These are phyloP conservation scores for Apiotrichum montevideense DNA, from an alignment of 1,284 basidiomycete genomes.

Conservation along the genomic window DNA sequence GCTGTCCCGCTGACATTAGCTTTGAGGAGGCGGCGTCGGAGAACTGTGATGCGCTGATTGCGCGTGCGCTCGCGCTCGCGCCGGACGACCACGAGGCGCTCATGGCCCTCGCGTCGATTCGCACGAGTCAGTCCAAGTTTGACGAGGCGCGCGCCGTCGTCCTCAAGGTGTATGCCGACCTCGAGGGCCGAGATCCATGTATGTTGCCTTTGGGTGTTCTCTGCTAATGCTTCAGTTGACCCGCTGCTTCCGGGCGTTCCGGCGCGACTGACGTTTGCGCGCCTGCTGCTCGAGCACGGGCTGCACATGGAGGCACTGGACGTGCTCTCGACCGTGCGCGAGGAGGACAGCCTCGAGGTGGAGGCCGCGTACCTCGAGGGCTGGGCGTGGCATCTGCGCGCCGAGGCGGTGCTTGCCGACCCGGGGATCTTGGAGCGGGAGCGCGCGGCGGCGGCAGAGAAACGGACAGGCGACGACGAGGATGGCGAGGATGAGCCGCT, in stretches of 20 bases:
- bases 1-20: slow-evolving; percentile 47
- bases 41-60: slow-evolving; percentile 72
- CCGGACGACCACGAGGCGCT: slow-evolving; percentile 73
- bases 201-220: neutral
- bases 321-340: slow-evolving; percentile 71
- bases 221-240: slow-evolving; percentile 54
- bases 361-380: slow-evolving; percentile 95
- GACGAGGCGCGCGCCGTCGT: slow-evolving; percentile 71
- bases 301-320: slow-evolving; percentile 64
- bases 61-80: slow-evolving; percentile 65
- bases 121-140: slow-evolving; percentile 76
- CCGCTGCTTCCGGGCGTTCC: slow-evolving; percentile 66
- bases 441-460: neutral
- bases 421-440: slow-evolving; percentile 14
- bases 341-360: slow-evolving; percentile 76
- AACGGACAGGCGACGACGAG: slow-evolving; percentile 25
- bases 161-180: slow-evolving; percentile 62
- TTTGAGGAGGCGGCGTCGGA: slow-evolving; percentile 56
- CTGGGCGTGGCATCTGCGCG: slow-evolving; percentile 76
- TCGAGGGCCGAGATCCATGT: slow-evolving; percentile 72
- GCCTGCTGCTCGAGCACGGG: slow-evolving; percentile 75
- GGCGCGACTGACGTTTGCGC: slow-evolving; percentile 67
- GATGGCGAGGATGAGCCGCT: slow-evolving; percentile 53
- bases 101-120: slow-evolving; percentile 75
- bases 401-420: slow-evolving; percentile 34